Evolutionary conservation across 352 stramenopile species (phyloP), one percentile per base, ranked within the genome.

Genomic region (Pythium grandisporangium): DNA sequence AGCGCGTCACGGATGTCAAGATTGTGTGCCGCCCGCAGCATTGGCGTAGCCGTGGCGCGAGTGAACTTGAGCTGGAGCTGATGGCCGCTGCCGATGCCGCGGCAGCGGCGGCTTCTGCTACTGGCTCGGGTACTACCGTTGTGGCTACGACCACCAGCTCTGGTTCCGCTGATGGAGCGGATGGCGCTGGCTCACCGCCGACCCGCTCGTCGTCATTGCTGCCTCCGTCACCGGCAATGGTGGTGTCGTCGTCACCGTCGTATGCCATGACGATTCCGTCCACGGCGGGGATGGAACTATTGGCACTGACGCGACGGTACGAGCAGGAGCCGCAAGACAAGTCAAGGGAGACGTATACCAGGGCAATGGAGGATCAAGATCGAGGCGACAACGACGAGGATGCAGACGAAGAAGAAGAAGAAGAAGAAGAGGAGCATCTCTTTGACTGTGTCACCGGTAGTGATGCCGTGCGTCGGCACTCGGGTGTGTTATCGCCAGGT

Each of bases 391-490:
- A 3, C 44, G 5, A 21, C 35, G 25, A 5, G 13, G 13, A 39
- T 14, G 23, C 6, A 21, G 25, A 27, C 14, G 24, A 23, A 2
- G 35, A 51, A 27, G 17, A 27, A 19, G 17, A 29, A 3, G 29
- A 37, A 5, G 13, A n/a, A 0, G 34, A 53, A 13, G 45, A 62
- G 16, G 48, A 66, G 27, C 72, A 85, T 60, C 29, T 82, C 8
- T 85, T 85, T 25, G 66, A 85, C 53, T 81, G 57, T 19, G 53
- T 85, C 1, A 69, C 82, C 38, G 57, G 67, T 21, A 63, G 75
- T 13, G 55, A 50, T 24, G n/a, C 41, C 12, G 71, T 70, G 35
- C 61, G 64, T 24, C 45, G 50, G 16, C 39, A 37, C 4, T 37
- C 57, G n/a, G n/a, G n/a, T n/a, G n/a, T n/a, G n/a, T n/a, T n/a